phyloP scores from a whole-genome alignment of 2,329 filamentous ascomycete species.

The Aspergillus aculeatinus region DNA sequence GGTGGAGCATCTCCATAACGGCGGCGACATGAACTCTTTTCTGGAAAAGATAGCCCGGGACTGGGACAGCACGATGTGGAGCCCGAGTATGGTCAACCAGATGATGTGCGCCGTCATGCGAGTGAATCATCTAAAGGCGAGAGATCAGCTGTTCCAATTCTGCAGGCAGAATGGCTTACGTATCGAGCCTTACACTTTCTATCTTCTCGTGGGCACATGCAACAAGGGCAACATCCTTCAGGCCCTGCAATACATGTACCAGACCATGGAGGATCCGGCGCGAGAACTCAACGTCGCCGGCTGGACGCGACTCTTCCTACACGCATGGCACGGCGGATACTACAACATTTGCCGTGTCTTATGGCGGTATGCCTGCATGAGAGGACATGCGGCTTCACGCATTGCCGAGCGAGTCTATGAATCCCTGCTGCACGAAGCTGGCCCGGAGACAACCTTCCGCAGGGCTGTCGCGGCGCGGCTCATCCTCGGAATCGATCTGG shows the following conservation, averaged over 20 bases:
- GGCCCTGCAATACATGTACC: slow-evolving; percentile 26
- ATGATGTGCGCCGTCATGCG: slow-evolving; percentile 37
- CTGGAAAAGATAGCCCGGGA: slow-evolving; percentile 38
- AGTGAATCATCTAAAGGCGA: slow-evolving; percentile 25
- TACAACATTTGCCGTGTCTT: slow-evolving; percentile 48
- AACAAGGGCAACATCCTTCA: slow-evolving; percentile 22
- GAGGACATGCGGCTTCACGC: slow-evolving; percentile 24
- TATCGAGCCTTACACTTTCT: slow-evolving; percentile 30
- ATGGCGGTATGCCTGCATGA: slow-evolving; percentile 50
- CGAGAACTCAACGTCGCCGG: slow-evolving; percentile 24
- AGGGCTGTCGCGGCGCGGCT: slow-evolving; percentile 31
- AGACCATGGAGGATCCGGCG: slow-evolving; percentile 19
- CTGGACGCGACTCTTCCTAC: slow-evolving; percentile 42
- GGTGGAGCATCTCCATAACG: slow-evolving; percentile 32
- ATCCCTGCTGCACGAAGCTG: slow-evolving; percentile 31
- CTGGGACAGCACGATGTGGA: slow-evolving; percentile 41
- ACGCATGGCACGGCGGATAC: slow-evolving; percentile 38
- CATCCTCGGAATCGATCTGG: slow-evolving; percentile 32
- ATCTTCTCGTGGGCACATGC: slow-evolving; percentile 30
- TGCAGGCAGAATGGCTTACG: slow-evolving; percentile 30
- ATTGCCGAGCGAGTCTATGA: slow-evolving; percentile 36
- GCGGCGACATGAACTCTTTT: slow-evolving; percentile 37
- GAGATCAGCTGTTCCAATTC: slow-evolving; percentile 32
- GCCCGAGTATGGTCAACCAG: slow-evolving; percentile 34
- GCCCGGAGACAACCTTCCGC: slow-evolving; percentile 21